Percentiles rank a stretch among this genome's conserved stretches.
These are phyloP conservation scores for Pleochaeta shiraiana DNA, from an alignment of 2,329 filamentous ascomycete genomes.

Conservation along the genomic window DNA sequence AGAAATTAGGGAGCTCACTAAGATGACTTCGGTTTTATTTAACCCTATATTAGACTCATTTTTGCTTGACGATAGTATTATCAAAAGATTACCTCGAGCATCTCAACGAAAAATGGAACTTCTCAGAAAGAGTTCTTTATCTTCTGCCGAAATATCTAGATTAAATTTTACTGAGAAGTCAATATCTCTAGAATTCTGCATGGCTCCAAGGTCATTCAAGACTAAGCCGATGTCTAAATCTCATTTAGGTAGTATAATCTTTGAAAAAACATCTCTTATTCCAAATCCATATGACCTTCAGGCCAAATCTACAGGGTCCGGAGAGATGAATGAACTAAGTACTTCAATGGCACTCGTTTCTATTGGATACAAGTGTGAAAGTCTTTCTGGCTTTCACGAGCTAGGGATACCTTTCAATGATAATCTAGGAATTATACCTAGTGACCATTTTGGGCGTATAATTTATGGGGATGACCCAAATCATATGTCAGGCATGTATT, in stretches of 20 bases:
- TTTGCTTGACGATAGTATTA: conserved; percentile 34
- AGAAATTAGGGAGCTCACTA: conserved; percentile 73
- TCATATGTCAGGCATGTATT: conserved; percentile 54
- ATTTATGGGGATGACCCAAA: conserved; percentile 16
- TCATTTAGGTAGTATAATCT: conserved; percentile 40
- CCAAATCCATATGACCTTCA: conserved; percentile 31
- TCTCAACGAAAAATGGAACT: conserved; percentile 61
- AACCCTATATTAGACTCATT: conserved; percentile 42
- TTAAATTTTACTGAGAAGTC: conserved; percentile 29
- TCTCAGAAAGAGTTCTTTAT: conserved; percentile 48
- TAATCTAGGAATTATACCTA: conserved; percentile 52
- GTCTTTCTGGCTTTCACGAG: conserved; percentile 51
- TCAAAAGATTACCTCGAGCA: conserved; percentile 50
- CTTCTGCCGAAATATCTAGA: conserved; percentile 16
- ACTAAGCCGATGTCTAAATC: conserved; percentile 22
- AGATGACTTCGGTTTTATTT: conserved; percentile 50
- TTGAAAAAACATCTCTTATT: conserved; percentile 37
- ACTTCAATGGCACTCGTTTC: conserved; percentile 68
- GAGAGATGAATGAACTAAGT: conserved; percentile 29
- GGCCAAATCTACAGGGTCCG: conserved; percentile 27
- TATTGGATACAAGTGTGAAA: conserved; percentile 78
- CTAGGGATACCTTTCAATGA: conserved; percentile 61
- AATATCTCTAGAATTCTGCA: conserved; percentile 72
- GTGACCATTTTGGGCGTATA: conserved; percentile 62
- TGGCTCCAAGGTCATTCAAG: conserved; percentile 50